Conservation (phyloP, 441 rosid species). For the Aleurites moluccanus region DNA sequence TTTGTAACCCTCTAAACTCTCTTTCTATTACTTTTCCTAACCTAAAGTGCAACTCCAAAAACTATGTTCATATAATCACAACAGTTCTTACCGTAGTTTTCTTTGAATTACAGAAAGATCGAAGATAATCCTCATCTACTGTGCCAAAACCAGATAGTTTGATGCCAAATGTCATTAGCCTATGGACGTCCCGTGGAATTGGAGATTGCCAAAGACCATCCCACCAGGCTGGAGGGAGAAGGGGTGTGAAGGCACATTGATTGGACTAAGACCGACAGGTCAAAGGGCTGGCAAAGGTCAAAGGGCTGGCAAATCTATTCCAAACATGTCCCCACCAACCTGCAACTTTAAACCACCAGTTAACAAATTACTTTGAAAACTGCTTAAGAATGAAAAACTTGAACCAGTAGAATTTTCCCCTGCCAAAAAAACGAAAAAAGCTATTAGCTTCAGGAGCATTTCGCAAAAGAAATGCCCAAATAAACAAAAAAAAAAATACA, state of each 20-base stretch:
- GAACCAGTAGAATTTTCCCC: conserved; percentile 57
- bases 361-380: conserved; percentile 76
- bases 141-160: conserved; percentile 76
- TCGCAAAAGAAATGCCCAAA: background rate
- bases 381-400: conserved; percentile 70
- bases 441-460: conserved; percentile 2
- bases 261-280: conserved; percentile 68
- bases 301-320: conserved; percentile 92
- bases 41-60: background rate
- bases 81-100: conserved; percentile 52
- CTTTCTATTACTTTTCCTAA: too few species aligned
- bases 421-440: conserved; percentile 29
- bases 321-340: conserved; percentile 93
- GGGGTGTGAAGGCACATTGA: conserved; percentile 86
- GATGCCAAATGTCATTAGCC: conserved; percentile 61
- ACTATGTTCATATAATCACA: conserved; percentile 32
- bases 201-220: conserved; percentile 97
- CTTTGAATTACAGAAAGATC: conserved; percentile 55
- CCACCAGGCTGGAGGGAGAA: conserved; percentile 98
- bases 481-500: conserved; percentile 8
- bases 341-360: conserved; percentile 71
- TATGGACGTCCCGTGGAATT: conserved; percentile 57
- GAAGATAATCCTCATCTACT: conserved; percentile 56
- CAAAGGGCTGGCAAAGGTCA: conserved; percentile 90
- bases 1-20: too few species aligned